These are phyloP conservation scores for Mortierella polycephala DNA, from an alignment of 371 early-diverging fungal species.

Conservation along the genomic window DNA sequence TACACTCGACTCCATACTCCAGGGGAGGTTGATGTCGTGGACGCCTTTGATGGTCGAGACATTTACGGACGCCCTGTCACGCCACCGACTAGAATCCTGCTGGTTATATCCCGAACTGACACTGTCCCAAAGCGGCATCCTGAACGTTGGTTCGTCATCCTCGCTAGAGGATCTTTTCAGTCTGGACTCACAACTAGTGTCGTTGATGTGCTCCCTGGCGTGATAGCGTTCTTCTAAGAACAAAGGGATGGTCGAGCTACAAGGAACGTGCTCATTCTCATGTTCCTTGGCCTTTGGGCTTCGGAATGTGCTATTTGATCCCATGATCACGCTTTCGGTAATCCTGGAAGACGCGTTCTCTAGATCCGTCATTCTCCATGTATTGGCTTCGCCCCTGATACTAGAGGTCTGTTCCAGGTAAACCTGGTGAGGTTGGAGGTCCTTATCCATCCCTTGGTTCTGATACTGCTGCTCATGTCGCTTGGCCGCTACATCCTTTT, in stretches of 20 bases:
- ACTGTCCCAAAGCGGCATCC: conserved; percentile 52
- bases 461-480: neutral
- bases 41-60: conserved; percentile 16
- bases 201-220: neutral
- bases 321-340: conserved; percentile 12
- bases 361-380: conserved; percentile 28
- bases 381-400: conserved; percentile 19
- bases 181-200: too few relatives aligned
- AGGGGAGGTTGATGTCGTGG: conserved; percentile 3
- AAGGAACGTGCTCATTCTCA: neutral
- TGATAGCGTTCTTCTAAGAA: conserved; percentile 11
- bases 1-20: conserved; percentile 18
- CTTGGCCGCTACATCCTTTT: conserved; percentile 8
- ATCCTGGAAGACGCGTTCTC: conserved; percentile 15
- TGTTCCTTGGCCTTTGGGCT: conserved; percentile 4
- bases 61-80: conserved; percentile 11
- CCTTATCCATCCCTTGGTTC: neutral
- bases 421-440: conserved; percentile 9
- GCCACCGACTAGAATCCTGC: conserved; percentile 25
- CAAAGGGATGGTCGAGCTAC: conserved; percentile 17
- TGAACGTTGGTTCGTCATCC: conserved; percentile 7
- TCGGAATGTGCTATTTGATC: conserved; percentile 38
- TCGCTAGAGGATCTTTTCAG: neutral
- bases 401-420: conserved; percentile 16
- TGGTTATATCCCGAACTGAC: conserved; percentile 36